phyloP scores from a whole-genome alignment of 371 early-diverging fungal genomes.

The Capillidium heterosporum region DNA sequence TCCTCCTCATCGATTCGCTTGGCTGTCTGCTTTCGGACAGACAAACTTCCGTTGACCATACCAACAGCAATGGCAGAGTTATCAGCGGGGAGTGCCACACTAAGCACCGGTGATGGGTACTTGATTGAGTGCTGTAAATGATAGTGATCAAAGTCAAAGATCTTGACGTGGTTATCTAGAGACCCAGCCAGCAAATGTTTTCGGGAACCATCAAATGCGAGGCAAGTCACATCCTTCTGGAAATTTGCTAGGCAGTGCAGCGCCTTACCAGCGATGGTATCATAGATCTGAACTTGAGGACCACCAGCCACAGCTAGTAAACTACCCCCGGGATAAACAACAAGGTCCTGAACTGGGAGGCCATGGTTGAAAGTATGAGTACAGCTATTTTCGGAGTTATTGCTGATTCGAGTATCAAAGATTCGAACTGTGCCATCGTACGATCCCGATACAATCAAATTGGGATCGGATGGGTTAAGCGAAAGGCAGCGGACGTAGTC shows the following conservation, averaged over 20 bases:
- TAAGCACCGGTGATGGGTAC: conserved; percentile 80
- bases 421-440: conserved; percentile 87
- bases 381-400: conserved; percentile 21
- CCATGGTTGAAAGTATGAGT: conserved; percentile 67
- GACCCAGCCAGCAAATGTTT: conserved; percentile 73
- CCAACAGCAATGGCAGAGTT: conserved; percentile 81
- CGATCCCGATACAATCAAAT: conserved; percentile 68
- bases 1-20: background rate
- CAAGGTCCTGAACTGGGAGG: conserved; percentile 70
- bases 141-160: conserved; percentile 69
- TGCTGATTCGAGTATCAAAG: conserved; percentile 62
- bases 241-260: conserved; percentile 65
- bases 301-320: conserved; percentile 64
- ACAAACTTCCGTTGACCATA: conserved; percentile 77
- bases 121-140: conserved; percentile 70
- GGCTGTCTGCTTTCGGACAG: conserved; percentile 42
- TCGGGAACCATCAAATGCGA: conserved; percentile 58
- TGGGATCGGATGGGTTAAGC: conserved; percentile 55
- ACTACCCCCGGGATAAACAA: conserved; percentile 69
- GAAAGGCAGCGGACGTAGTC: conserved; percentile 75
- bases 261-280: conserved; percentile 56
- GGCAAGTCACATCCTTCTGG: conserved; percentile 83
- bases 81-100: conserved; percentile 64
- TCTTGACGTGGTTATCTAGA: conserved; percentile 87
- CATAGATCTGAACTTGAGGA: conserved; percentile 71